Evolutionary conservation across 2,329 filamentous ascomycete species (phyloP), one percentile per base, ranked within the genome.

Genomic region (Mariannaea sp.): DNA sequence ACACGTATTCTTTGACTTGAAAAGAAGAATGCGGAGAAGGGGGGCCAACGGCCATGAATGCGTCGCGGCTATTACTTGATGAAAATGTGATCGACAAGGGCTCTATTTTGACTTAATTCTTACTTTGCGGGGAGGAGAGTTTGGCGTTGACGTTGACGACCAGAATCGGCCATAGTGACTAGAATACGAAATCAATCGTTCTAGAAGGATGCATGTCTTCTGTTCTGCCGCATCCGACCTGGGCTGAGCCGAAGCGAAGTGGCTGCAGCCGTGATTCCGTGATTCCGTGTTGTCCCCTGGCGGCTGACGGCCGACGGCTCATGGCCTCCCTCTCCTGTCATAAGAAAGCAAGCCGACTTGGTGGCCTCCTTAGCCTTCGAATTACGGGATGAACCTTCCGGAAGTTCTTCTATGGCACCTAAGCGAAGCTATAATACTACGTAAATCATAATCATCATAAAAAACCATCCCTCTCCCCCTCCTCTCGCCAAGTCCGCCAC

Each of bases 241-340:
- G 30, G 36, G 22, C 43, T 32, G 44, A 29, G 36, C 41, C 4
- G 36, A 19, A 14, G 3, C 13, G 14, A 35, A 14, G 45, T 49
- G 46, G 46, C 41, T 49, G 46, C 46, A 49, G 46, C 46, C 46
- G 45, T 16, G 12, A 16, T 35, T 7, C 32, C 22, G n/a, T n/a
- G 27, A 29, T 29, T 29, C 27, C 27, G 27, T 29, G 27, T 13
- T 13, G 30, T 13, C 30, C 30, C 10, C 30, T 14, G 30, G n/a
- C 12, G 10, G 5, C 10, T 32, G 30, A 12, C 12, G 30, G 12
- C 30, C 30, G 10, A 8, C n/a, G n/a, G n/a, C n/a, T n/a, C n/a
- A n/a, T n/a, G n/a, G n/a, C n/a, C n/a, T n/a, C n/a, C n/a, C n/a
- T n/a, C n/a, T n/a, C n/a, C n/a, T n/a, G n/a, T n/a, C n/a, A n/a